These are phyloP conservation scores for Erigeron canadensis DNA, from an alignment of 129 eudicot genomes.

Conservation along the genomic window DNA sequence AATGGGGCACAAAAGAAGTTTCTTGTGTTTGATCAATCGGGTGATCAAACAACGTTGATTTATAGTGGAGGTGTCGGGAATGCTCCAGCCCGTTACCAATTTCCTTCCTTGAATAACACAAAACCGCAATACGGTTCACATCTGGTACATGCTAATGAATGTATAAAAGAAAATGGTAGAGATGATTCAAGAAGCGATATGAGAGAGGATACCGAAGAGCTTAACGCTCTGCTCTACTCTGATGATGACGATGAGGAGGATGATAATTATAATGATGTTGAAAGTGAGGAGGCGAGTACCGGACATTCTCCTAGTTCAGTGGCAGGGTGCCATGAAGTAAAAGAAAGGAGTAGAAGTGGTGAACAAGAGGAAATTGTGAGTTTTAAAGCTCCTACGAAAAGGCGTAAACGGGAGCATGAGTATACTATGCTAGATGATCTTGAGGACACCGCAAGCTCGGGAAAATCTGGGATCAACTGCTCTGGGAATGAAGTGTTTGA, in stretches of 20 bases:
- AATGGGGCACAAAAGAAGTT: slow-evolving; percentile 45
- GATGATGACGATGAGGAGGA: slow-evolving; percentile 45
- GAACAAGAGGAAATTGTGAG: slow-evolving; percentile 70
- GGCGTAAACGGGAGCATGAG: slow-evolving; percentile 38
- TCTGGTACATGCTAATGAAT: slow-evolving; percentile 8
- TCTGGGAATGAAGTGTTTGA: slow-evolving; percentile 34
- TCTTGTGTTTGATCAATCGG: slow-evolving; percentile 88
- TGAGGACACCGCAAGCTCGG: slow-evolving; percentile 46
- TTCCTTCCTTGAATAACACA: slow-evolving; percentile 26
- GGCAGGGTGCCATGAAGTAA: slow-evolving; percentile 34
- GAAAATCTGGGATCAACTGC: slow-evolving; percentile 27
- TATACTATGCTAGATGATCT: slow-evolving; percentile 32
- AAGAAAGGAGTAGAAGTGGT: slow-evolving; percentile 35
- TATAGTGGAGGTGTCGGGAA: slow-evolving; percentile 41
- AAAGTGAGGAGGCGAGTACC: slow-evolving; percentile 68
- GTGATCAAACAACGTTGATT: slow-evolving; percentile 67
- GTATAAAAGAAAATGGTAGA: slow-evolving; percentile 6
- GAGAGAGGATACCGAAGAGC: slow-evolving; percentile 80
- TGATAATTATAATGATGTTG: slow-evolving; percentile 54
- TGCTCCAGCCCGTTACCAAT: slow-evolving; percentile 9
- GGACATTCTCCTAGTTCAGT: slow-evolving; percentile 76
- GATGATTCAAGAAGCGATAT: slow-evolving; percentile 46
- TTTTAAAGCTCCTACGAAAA: slow-evolving; percentile 48
- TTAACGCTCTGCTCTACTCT: slow-evolving; percentile 72
- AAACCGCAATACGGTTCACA: slow-evolving; percentile 29